These are phyloP conservation scores for Didymella arachidicola DNA, from an alignment of 2,329 filamentous ascomycete species.

Conservation along the genomic window DNA sequence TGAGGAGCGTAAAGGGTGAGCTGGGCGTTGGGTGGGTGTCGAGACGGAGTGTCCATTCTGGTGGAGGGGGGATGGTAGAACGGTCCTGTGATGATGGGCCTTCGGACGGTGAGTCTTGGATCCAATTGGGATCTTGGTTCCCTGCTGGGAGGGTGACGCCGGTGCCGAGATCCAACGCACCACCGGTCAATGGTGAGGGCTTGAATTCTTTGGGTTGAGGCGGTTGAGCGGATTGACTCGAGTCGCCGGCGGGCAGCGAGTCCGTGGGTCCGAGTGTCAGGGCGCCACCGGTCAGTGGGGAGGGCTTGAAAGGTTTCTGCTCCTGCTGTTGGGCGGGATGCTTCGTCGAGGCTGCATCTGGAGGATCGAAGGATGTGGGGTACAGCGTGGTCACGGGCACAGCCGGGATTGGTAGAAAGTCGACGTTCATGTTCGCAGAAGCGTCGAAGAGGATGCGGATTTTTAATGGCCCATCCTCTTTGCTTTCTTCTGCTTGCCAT, in stretches of 20 bases:
- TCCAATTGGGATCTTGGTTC: constrained; percentile 3
- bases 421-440: constrained; percentile 46
- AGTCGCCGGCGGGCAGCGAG: constrained; percentile 33
- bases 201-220: constrained; percentile 31
- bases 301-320: constrained; percentile 35
- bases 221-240: constrained; percentile 1
- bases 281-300: constrained; percentile 48
- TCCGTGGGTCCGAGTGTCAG: constrained; percentile 43
- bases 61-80: constrained; percentile 20
- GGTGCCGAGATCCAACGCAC: constrained; percentile 43
- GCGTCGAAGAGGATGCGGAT: constrained; percentile 64
- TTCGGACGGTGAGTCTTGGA: constrained; percentile 2
- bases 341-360: constrained; percentile 35
- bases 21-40: constrained; percentile 61
- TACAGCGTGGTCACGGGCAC: constrained; percentile 64
- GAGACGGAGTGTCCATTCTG: constrained; percentile 60
- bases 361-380: constrained; percentile 63
- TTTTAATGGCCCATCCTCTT: constrained; percentile 42
- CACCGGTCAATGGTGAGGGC: constrained; percentile 48
- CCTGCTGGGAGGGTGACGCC: constrained; percentile 37
- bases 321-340: constrained; percentile 26
- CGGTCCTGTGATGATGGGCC: background rate
- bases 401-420: constrained; percentile 50
- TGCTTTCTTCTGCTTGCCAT: constrained; percentile 28
- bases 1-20: constrained; percentile 79